Evolutionary conservation across 495 filamentous ascomycete species (phyloP).

Genomic region (Xylaria venustula): DNA sequence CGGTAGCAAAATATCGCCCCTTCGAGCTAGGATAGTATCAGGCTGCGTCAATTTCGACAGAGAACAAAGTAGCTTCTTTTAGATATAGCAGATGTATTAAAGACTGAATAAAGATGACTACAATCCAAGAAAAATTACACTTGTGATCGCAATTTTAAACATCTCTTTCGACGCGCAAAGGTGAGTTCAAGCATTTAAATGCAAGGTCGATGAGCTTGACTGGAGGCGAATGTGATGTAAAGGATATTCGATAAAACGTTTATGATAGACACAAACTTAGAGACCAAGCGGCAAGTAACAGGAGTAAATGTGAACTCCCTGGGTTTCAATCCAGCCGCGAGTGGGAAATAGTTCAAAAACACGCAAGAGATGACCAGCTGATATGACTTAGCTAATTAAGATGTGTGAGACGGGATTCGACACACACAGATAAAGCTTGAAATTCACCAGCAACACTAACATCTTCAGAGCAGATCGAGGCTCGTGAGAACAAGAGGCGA

Average conservation of each 20-base stretch:
- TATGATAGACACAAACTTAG: neutral
- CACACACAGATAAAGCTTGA: no score
- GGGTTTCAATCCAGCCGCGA: no score
- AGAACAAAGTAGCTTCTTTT: neutral
- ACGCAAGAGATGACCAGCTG: neutral
- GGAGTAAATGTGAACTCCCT: neutral
- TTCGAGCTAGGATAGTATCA: neutral
- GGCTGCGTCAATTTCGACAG: neutral
- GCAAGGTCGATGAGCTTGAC: neutral
- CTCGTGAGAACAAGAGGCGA: neutral
- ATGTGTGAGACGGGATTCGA: no score
- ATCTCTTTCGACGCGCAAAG: neutral
- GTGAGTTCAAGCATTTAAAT: neutral
- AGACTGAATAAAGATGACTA: neutral
- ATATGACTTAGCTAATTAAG: neutral
- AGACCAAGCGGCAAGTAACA: neutral
- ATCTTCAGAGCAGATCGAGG: no score
- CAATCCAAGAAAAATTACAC: no score
- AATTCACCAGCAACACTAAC: no score
- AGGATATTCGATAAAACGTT: neutral
- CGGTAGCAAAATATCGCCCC: neutral
- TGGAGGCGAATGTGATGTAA: neutral
- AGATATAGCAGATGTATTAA: neutral
- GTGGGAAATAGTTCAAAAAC: no score
- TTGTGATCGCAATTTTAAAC: neutral